A percentile compares a stretch with the other conserved stretches of the same genome.
phyloP scores from a whole-genome alignment of 2,329 filamentous ascomycete genomes.

The Sarocladiaceae sp. region DNA sequence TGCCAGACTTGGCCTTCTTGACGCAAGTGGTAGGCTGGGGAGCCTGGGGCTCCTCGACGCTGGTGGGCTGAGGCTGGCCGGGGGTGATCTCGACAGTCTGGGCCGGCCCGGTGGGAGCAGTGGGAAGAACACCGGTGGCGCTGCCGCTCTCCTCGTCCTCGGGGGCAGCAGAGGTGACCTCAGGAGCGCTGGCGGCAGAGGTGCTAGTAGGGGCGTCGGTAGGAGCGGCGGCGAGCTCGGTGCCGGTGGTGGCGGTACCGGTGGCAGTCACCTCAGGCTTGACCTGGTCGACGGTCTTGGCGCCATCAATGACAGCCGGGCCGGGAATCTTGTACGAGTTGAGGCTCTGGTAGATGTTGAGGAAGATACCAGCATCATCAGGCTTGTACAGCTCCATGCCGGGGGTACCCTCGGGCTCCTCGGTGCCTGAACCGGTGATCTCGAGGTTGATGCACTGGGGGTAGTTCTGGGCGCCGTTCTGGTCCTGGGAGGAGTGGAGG shows the following conservation, averaged over 20 bases:
- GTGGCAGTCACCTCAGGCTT: background rate
- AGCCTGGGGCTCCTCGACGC: background rate
- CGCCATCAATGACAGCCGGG: conserved; percentile 9
- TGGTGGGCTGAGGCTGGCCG: background rate
- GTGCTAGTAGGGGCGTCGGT: background rate
- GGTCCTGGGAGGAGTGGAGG: conserved; percentile 32
- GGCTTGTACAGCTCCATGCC: conserved; percentile 23
- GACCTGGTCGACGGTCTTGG: conserved; percentile 1
- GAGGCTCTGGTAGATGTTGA: conserved; percentile 14
- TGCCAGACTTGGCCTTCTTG: background rate
- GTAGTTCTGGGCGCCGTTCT: conserved; percentile 42
- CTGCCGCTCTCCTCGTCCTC: background rate
- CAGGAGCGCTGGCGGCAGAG: too few relatives aligned
- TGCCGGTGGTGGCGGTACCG: background rate
- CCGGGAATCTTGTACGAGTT: conserved; percentile 19
- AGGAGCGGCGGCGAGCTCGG: background rate
- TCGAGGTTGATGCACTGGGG: conserved; percentile 41
- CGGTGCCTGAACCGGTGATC: conserved; percentile 29
- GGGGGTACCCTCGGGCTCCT: conserved; percentile 16
- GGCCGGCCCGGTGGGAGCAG: background rate
- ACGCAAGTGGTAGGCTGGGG: background rate
- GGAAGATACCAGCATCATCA: conserved; percentile 18
- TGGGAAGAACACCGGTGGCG: background rate
- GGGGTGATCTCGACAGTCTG: conserved; percentile 3
- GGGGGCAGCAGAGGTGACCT: background rate